Base-by-base conservation (phyloP, 345 rosid genomes). In the Rubroshorea leprosula region DNA sequence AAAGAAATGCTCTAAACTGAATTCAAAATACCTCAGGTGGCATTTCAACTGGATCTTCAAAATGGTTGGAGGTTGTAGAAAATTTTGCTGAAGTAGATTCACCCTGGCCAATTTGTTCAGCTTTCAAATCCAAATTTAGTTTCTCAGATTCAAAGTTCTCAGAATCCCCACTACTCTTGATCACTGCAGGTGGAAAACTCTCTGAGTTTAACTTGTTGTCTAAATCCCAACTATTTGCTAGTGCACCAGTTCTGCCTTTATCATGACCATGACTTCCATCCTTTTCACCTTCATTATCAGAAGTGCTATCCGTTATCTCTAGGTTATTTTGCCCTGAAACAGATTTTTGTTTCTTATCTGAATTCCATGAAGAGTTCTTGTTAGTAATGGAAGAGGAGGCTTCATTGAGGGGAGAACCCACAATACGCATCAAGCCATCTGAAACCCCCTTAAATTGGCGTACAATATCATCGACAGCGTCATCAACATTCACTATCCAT, bases 381-480 rank as follows among this genome's bases (percentile, higher is more conserved):
- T 61, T 65, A 22, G 64, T 27, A 46, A 55, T 44, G 6, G 65
- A 54, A 49, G 78, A 61, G 41, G 68, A 68, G 26, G 54, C 62
- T 63, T 84, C 87, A 66, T 54, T 72, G 49, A 69, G 48, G 49
- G 72, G 71, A 23, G 82, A 35, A 63, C 81, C 84, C 21, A 74
- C 88, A 75, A 82, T 85, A 59, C 83, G 83, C 83, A 83, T 85
- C 60, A 83, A 76, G 66, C 97, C 97, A 79, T 66, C 96, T 26
- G 99, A 94, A 70, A 78, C 96, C 61, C 95, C 99, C 80, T 80
- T 85, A 71, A 84, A 73, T 61, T 87, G 97, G 38, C 95, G 95
- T 62, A 90, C 85, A 64, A 94, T 78, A 74, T 94, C 99, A 55
- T 90, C 99, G 73, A 88, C 75, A 11, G 97, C 97, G 87, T 87